Base-by-base conservation (phyloP, 768 basidiomycete genomes). In the Hemileccinum rubropunctum region DNA sequence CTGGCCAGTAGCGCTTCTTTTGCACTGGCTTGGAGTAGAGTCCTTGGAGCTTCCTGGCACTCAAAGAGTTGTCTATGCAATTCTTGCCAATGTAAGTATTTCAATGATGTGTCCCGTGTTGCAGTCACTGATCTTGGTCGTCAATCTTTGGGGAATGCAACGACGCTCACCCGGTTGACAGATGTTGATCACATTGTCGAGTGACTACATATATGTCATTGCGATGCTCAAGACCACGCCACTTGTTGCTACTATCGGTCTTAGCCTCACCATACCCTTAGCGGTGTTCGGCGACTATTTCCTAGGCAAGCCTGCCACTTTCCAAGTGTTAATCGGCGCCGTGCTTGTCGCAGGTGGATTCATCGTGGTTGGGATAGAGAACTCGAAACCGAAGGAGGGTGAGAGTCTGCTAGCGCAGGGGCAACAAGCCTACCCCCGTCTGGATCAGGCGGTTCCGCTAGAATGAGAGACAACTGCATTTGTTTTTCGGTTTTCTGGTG, bases 151-250 rank as follows among this genome's bases (percentile, higher is more conserved):
- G 27, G 27, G 39, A 27, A 32, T 37, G 21, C 11, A 15, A 30
- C 28, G 9, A 42, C 12, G 37, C 38, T 47, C 30, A 39, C 42
- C 42, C 39, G n/a, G 11, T 57, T 30, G 37, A 43, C 50, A 95
- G 86, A 93, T 92, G 88, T 70, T 73, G 28, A 91, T 95, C 59
- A 92, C 91, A 1, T 69, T 89, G 28, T 82, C 80, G 9, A 90
- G 88, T 52, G 93, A 97, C 69, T 95, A 87, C 63, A 64, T 93
- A 40, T 92, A 92, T 63, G 83, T 91, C 26, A 63, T 91, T 17
- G 88, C 94, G 3, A 95, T 98, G 93, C 81, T 99, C 54, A 95
- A 95, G 73, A 99, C 95, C 7, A 94, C 94, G 1, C 95, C 95
- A 1, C 73, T 95, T 12, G 91, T 97, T 17, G 95, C 89, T 15